Base-by-base conservation (phyloP, 345 rosid species). In the Iberis pinnata region DNA sequence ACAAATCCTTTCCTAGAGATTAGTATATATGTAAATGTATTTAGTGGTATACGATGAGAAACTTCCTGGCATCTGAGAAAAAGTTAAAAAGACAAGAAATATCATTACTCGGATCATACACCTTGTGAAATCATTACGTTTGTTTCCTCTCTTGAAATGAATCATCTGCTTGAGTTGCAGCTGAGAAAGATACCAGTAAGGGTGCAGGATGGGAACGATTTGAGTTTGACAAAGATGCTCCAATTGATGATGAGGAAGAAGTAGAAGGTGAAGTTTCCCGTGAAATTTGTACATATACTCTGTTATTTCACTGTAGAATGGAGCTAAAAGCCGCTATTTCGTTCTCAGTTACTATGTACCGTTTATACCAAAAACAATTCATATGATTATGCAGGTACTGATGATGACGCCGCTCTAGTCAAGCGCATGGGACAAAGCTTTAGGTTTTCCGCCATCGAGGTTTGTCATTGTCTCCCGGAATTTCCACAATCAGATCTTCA, bases 191-290 rank as follows among this genome's bases (percentile, higher is more conserved):
- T 74, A 75, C 79, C 62, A 64, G 63, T 37, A 86, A 67, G 78
- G 85, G 89, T 53, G 48, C 77, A 37, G 92, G 96, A 33, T 90
- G 98, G 98, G 98, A 87, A 61, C 73, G 95, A 14, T 90, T 87
- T 62, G 85, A 79, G 24, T 87, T 87, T 2, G 75, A 90, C 74
- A 82, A 79, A 74, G 96, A 90, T 70, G 96, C 98, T 37, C 89
- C 89, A 12, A 80, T 90, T 51, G 92, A 90, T 61, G 92, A 90
- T 42, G 96, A 84, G 57, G 95, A 86, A 61, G 73, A 79, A 49
- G 92, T 79, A 86, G 95, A 95, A 84, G 69, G 60, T 66, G 12
- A 6, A 51, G 33, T 18, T 32, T 43, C 41, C 17, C 18, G 46
- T 41, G 10, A 22, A 12, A 22, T 6, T 22, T 33, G 22, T 56